phyloP scores from a whole-genome alignment of 306 rosid genomes.

The Trifolium dubium region DNA sequence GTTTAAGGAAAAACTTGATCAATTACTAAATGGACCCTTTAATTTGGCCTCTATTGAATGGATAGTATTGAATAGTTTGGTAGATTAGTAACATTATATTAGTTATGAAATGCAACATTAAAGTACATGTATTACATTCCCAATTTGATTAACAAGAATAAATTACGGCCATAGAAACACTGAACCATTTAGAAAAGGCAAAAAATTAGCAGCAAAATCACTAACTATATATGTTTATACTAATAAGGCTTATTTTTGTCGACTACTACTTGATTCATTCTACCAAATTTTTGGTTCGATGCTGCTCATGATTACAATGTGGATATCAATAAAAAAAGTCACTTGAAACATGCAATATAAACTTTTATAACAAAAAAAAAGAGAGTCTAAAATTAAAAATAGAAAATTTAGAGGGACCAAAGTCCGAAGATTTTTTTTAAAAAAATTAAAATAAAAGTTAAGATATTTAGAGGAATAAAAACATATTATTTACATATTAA shows the following conservation, averaged over 20 bases:
- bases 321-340: too few relatives aligned
- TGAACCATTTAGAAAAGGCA: background rate
- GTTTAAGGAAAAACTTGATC: background rate
- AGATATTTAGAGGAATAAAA: too few relatives aligned
- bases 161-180: constrained; percentile 8
- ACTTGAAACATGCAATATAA: too few relatives aligned
- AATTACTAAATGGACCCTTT: background rate
- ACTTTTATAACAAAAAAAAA: too few relatives aligned
- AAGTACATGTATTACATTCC: constrained; percentile 42
- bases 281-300: background rate
- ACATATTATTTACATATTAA: background rate
- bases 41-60: background rate
- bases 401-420: too few relatives aligned
- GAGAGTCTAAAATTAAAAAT: too few relatives aligned
- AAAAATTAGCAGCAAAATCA: background rate
- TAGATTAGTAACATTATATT: constrained; percentile 28
- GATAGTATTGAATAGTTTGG: constrained; percentile 3
- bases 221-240: background rate
- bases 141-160: constrained; percentile 43
- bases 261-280: constrained; percentile 1
- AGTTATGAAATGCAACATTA: constrained; percentile 14
- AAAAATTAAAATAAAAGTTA: too few relatives aligned
- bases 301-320: background rate
- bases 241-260: background rate
- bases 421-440: too few relatives aligned